Evolutionary conservation across 164 flowering plant genomes (phyloP).

Genomic region (Vitis rotundifolia): DNA sequence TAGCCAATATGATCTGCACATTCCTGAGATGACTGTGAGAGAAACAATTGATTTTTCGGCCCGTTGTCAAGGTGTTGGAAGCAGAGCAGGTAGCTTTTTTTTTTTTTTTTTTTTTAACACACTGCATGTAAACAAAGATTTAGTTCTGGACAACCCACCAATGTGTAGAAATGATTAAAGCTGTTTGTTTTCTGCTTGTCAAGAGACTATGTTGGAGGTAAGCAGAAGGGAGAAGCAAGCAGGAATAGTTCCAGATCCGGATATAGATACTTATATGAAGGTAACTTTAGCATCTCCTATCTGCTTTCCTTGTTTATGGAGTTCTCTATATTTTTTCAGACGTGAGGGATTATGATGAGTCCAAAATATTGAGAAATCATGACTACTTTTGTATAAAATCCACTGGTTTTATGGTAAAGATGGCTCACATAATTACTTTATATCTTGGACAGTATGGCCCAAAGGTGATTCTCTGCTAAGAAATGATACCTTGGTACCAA

Average conservation of each 20-base stretch:
- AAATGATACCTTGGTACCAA: too few species aligned
- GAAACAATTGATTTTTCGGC: conserved; percentile 51
- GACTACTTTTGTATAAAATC: too few species aligned
- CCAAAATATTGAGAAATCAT: too few species aligned
- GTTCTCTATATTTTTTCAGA: neutral
- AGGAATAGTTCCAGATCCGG: conserved; percentile 72
- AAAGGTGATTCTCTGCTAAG: too few species aligned
- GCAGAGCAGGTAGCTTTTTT: conserved; percentile 29
- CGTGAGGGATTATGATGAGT: too few species aligned
- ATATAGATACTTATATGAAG: conserved; percentile 77
- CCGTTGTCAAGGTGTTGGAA: conserved; percentile 50
- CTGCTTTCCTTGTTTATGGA: conserved; percentile 3
- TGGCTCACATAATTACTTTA: too few species aligned
- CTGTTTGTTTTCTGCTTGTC: conserved; percentile 6
- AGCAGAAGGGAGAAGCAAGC: conserved; percentile 59
- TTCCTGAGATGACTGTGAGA: conserved; percentile 53
- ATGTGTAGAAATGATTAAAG: neutral
- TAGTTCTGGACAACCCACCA: neutral
- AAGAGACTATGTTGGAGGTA: conserved; percentile 64
- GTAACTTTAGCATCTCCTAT: conserved; percentile 22
- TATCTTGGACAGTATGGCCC: too few species aligned
- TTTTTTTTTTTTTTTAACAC: too few species aligned
- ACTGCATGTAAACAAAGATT: neutral
- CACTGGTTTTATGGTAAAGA: too few species aligned
- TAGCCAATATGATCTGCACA: conserved; percentile 44